Conservation (phyloP, 148 eudicot species). For the Silene uniflora region DNA sequence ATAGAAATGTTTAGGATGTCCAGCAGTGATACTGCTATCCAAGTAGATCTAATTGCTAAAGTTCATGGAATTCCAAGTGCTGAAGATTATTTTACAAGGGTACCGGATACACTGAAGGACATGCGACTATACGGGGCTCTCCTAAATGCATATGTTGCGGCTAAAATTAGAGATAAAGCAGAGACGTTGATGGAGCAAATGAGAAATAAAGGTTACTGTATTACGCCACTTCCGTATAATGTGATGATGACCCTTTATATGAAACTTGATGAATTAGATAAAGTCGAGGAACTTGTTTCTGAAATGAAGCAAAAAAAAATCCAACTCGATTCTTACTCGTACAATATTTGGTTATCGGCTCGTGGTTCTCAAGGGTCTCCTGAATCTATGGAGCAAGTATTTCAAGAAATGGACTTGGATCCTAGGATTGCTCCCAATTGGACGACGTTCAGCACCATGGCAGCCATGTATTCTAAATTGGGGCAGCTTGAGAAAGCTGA, state of each 20-base stretch:
- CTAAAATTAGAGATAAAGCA: constrained; percentile 54
- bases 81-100: constrained; percentile 63
- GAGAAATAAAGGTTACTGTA: constrained; percentile 49
- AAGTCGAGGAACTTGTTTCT: constrained; percentile 47
- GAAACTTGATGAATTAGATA: constrained; percentile 53
- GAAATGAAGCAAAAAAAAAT: constrained; percentile 66
- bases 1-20: constrained; percentile 54
- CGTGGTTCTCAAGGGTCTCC: constrained; percentile 52
- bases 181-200: constrained; percentile 58
- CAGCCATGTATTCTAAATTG: constrained; percentile 60
- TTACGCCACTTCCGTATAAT: constrained; percentile 61
- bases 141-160: constrained; percentile 72
- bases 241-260: constrained; percentile 91
- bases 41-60: constrained; percentile 76
- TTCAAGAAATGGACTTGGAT: constrained; percentile 50
- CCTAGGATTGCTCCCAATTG: constrained; percentile 49
- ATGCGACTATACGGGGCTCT: constrained; percentile 76
- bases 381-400: constrained; percentile 70
- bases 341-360: constrained; percentile 82
- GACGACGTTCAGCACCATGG: constrained; percentile 77
- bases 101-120: constrained; percentile 57
- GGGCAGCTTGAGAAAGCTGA: constrained; percentile 53
- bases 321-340: constrained; percentile 57
- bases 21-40: constrained; percentile 78
- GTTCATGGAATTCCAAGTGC: constrained; percentile 68